Percentiles rank a stretch among this genome's conserved stretches.
phyloP scores from a whole-genome alignment of 345 rosid species.

The Boechera retrofracta region DNA sequence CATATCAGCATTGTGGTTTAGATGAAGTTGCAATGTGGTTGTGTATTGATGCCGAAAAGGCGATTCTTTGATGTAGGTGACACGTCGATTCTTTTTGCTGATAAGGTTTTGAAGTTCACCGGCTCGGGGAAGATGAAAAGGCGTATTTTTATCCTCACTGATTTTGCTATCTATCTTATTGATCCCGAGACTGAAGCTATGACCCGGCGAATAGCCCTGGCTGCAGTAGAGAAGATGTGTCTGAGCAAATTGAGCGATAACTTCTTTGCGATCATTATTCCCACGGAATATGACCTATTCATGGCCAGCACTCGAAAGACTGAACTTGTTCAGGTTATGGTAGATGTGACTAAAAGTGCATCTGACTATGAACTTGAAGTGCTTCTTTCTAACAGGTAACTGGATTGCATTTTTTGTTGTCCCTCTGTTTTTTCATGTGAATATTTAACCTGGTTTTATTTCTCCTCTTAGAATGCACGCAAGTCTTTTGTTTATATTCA shows the following conservation, averaged over 20 bases:
- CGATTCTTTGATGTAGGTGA: constrained; percentile 59
- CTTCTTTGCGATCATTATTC: constrained; percentile 83
- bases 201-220: constrained; percentile 76
- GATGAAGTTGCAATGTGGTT: not conserved
- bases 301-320: constrained; percentile 93
- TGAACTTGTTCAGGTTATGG: constrained; percentile 82
- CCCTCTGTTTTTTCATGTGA: not conserved
- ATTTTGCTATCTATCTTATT: constrained; percentile 78
- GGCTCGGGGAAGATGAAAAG: constrained; percentile 87
- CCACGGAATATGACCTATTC: constrained; percentile 91
- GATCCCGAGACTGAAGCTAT: constrained; percentile 81
- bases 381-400: constrained; percentile 76
- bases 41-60: not conserved
- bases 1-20: not conserved
- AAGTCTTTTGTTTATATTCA: constrained; percentile 11
- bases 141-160: constrained; percentile 71
- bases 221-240: constrained; percentile 81
- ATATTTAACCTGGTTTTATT: not conserved
- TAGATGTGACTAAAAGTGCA: constrained; percentile 76
- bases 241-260: constrained; percentile 86
- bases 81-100: constrained; percentile 74
- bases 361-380: constrained; percentile 89
- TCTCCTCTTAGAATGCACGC: not conserved
- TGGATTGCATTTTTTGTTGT: not conserved
- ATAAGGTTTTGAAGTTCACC: constrained; percentile 89